These are phyloP conservation scores for Daedaleopsis nitida DNA, from an alignment of 768 basidiomycete species.

Conservation along the genomic window DNA sequence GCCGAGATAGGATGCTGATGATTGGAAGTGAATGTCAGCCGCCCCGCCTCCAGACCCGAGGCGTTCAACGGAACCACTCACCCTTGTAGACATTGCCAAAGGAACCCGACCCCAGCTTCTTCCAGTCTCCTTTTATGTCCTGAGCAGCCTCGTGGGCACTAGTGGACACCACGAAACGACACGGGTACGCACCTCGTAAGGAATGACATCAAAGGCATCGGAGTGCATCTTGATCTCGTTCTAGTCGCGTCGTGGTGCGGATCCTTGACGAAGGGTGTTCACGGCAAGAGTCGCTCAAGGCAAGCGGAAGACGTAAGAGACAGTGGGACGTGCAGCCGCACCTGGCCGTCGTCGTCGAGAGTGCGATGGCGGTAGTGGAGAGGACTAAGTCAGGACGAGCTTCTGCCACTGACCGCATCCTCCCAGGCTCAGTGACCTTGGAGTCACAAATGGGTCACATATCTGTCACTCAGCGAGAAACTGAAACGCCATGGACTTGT, in stretches of 20 bases:
- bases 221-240: slow-evolving; percentile 38
- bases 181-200: slow-evolving; percentile 63
- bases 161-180: background rate
- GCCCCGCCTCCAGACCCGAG: slow-evolving; percentile 22
- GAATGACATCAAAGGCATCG: slow-evolving; percentile 87
- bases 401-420: slow-evolving; percentile 16
- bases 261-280: background rate
- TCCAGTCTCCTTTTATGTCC: slow-evolving; percentile 90
- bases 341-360: slow-evolving; percentile 14
- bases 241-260: background rate
- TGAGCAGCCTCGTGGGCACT: slow-evolving; percentile 31
- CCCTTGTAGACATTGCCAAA: slow-evolving; percentile 94
- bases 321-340: slow-evolving; percentile 5
- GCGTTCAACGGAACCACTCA: slow-evolving; percentile 31
- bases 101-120: slow-evolving; percentile 88
- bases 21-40: slow-evolving; percentile 1
- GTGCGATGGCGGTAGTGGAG: slow-evolving; percentile 11
- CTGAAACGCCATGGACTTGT: too few relatives aligned
- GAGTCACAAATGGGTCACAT: slow-evolving; percentile 6
- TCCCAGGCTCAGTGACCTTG: slow-evolving; percentile 7
- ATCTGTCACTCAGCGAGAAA: background rate
- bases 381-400: slow-evolving; percentile 3
- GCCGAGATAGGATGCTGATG: slow-evolving; percentile 82
- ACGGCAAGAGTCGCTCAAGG: background rate
- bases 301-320: background rate